A percentile compares a stretch with the other conserved stretches of the same genome.
phyloP scores from a whole-genome alignment of 306 rosid genomes.

The Vachellia pachyceras region DNA sequence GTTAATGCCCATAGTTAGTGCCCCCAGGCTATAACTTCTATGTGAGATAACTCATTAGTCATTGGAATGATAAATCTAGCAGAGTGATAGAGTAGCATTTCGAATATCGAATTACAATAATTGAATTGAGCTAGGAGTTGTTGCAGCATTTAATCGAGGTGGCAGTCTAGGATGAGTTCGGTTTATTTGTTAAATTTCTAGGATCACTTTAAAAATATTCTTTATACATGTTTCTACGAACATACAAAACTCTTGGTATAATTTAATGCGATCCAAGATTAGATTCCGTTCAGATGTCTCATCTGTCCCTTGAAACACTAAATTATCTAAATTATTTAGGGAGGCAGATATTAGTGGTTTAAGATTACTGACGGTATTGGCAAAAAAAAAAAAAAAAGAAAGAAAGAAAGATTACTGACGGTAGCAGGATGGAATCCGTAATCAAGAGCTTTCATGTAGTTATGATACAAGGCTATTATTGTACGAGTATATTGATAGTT shows the following conservation, averaged over 20 bases:
- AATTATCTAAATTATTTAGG: background rate
- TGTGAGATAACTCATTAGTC: background rate
- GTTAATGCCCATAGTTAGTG: conserved; percentile 21
- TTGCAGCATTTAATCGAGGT: conserved; percentile 34
- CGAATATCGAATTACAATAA: conserved; percentile 20
- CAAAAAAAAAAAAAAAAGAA: no score
- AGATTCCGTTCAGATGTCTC: conserved; percentile 39
- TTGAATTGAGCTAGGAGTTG: conserved; percentile 23
- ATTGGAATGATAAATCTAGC: conserved; percentile 8
- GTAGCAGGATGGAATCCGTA: no score
- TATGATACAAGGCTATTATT: no score
- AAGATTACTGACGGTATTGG: no score
- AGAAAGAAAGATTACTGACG: no score
- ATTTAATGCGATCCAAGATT: conserved; percentile 29
- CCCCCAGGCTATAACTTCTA: background rate
- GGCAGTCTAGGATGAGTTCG: conserved; percentile 15
- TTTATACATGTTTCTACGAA: no score
- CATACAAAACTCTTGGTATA: background rate
- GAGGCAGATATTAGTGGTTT: no score
- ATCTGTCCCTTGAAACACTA: conserved; percentile 26
- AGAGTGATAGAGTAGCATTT: conserved; percentile 8
- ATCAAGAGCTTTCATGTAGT: no score
- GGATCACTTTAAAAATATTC: no score
- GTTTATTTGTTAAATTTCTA: no score
- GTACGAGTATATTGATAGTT: no score